Percentiles rank a stretch among this genome's conserved stretches.
Conservation (phyloP, 2,329 filamentous ascomycete genomes). For the Beauveria varroae region DNA sequence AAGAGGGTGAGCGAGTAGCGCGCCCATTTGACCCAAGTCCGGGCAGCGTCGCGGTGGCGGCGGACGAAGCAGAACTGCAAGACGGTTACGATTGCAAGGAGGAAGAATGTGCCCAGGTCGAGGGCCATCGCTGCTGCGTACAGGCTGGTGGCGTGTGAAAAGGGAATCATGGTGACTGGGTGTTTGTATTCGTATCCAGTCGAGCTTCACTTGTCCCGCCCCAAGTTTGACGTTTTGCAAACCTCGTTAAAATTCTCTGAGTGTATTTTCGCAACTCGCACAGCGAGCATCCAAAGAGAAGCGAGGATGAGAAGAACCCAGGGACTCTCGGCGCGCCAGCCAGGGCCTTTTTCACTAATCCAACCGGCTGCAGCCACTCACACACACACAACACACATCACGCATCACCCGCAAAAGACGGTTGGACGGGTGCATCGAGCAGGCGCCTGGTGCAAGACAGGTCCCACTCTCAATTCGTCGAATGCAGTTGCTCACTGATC, state of each 20-base stretch:
- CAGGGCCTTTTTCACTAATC: not conserved
- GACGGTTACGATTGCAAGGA: not conserved
- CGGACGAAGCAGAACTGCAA: constrained; percentile 10
- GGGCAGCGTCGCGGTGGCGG: constrained; percentile 6
- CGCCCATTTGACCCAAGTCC: constrained; percentile 4
- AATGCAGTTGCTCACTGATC: not conserved
- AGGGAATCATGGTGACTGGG: not conserved
- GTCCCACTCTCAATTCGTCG: not conserved
- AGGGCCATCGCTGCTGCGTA: not conserved
- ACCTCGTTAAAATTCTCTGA: not conserved
- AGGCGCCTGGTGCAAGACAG: not conserved
- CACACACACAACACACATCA: too few species aligned
- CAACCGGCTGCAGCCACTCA: too few species aligned
- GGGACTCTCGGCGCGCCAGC: not conserved
- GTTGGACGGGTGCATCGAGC: not conserved
- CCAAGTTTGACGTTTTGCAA: too few species aligned
- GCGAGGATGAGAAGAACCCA: not conserved
- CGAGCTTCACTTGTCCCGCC: too few species aligned
- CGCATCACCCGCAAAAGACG: too few species aligned
- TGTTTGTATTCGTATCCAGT: not conserved
- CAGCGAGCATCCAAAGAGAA: not conserved
- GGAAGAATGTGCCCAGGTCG: not conserved
- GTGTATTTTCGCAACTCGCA: not conserved
- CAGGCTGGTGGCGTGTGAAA: not conserved
- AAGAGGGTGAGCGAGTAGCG: constrained; percentile 1